phyloP scores from a whole-genome alignment of 768 basidiomycete genomes.

The Lenzites betulinus region DNA sequence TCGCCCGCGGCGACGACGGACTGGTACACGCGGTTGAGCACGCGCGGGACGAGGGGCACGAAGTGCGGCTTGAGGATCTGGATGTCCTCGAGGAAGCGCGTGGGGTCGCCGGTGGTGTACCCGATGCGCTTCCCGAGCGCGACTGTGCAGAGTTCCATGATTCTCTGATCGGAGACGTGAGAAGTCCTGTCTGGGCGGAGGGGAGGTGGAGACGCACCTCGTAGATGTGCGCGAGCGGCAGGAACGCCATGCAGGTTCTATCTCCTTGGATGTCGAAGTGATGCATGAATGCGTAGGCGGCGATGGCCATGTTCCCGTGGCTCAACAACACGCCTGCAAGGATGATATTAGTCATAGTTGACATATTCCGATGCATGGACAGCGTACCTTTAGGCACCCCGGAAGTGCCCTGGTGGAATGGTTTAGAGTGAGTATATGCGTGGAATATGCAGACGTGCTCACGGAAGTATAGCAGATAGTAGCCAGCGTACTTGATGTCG shows the following conservation, averaged over 20 bases:
- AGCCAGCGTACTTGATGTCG: slow-evolving; percentile 63
- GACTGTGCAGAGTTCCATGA: slow-evolving; percentile 56
- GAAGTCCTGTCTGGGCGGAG: not conserved
- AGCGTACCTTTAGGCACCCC: slow-evolving; percentile 73
- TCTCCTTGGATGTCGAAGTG: slow-evolving; percentile 47
- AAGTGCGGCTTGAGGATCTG: slow-evolving; percentile 82
- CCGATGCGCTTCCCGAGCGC: slow-evolving; percentile 72
- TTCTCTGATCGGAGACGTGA: slow-evolving; percentile 42
- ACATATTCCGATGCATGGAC: not conserved
- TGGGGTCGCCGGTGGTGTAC: slow-evolving; percentile 85
- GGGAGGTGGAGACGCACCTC: not conserved
- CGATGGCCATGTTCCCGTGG: slow-evolving; percentile 63
- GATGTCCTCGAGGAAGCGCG: slow-evolving; percentile 87
- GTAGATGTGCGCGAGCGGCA: slow-evolving; percentile 21
- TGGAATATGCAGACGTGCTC: slow-evolving; percentile 32
- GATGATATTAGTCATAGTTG: not conserved
- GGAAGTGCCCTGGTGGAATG: slow-evolving; percentile 66
- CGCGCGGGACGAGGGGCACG: slow-evolving; percentile 86
- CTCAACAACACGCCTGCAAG: slow-evolving; percentile 68
- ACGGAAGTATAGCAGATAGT: slow-evolving; percentile 96
- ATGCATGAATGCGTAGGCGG: slow-evolving; percentile 57
- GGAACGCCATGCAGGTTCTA: slow-evolving; percentile 22
- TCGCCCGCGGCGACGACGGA: slow-evolving; percentile 69
- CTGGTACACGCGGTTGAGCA: slow-evolving; percentile 85
- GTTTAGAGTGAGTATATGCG: not conserved